These are phyloP conservation scores for Grifola frondosa DNA, from an alignment of 1,284 basidiomycete genomes.

Conservation along the genomic window DNA sequence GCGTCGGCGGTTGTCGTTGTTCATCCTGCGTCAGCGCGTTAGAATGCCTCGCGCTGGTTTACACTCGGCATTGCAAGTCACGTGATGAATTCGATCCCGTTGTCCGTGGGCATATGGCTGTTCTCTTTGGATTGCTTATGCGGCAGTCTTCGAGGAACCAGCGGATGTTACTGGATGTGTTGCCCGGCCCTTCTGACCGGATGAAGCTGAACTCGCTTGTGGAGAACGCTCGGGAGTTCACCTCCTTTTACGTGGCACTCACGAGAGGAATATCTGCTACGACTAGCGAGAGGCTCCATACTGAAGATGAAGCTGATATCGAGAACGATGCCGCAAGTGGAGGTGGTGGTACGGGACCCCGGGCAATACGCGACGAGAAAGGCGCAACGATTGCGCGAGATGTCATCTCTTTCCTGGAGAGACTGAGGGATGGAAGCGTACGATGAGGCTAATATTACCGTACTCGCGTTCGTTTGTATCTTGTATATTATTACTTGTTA, in stretches of 20 bases:
- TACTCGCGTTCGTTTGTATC: too few relatives aligned
- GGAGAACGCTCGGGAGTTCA: conserved; percentile 56
- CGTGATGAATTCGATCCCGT: conserved; percentile 38
- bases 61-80: conserved; percentile 34
- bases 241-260: conserved; percentile 49
- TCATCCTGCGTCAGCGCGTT: conserved; percentile 40
- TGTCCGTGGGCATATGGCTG: conserved; percentile 66
- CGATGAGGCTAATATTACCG: not conserved
- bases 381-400: conserved; percentile 46
- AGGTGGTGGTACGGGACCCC: conserved; percentile 13
- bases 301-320: conserved; percentile 26
- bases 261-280: conserved; percentile 31
- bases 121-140: conserved; percentile 72
- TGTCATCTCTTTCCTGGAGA: conserved; percentile 52
- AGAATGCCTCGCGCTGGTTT: conserved; percentile 46
- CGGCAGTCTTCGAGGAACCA: conserved; percentile 45
- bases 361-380: conserved; percentile 32
- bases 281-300: conserved; percentile 25
- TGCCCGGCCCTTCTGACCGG: conserved; percentile 37
- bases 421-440: conserved; percentile 19
- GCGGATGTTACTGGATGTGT: conserved; percentile 39
- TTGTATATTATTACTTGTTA: not conserved
- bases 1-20: conserved; percentile 52
- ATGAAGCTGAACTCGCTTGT: conserved; percentile 47
- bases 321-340: conserved; percentile 20